A percentile compares a stretch with the other conserved stretches of the same genome.
phyloP scores from a whole-genome alignment of 805 yeast genomes.

The Candida bentonensis region DNA sequence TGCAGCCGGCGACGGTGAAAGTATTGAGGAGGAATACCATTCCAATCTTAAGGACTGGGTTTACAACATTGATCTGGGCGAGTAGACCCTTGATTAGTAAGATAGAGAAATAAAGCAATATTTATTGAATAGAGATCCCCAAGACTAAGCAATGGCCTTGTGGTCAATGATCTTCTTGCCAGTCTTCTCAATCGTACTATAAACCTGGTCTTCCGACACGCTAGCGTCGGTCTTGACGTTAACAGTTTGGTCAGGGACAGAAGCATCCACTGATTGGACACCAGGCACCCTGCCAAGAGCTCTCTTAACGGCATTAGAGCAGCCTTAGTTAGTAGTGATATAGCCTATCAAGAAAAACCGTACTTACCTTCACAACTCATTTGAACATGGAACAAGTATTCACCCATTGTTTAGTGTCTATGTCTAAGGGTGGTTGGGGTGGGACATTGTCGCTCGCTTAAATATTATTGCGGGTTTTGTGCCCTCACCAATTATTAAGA shows the following conservation, averaged over 20 bases:
- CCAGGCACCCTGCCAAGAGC: slow-evolving; percentile 62
- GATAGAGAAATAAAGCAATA: not conserved
- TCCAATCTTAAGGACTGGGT: slow-evolving; percentile 56
- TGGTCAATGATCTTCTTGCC: slow-evolving; percentile 76
- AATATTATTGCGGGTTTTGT: not conserved
- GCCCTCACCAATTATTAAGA: not conserved
- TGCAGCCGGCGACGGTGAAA: slow-evolving; percentile 66
- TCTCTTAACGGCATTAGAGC: slow-evolving; percentile 75
- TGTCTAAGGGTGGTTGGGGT: not conserved
- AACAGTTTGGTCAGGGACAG: slow-evolving; percentile 71
- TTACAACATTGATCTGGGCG: slow-evolving; percentile 34
- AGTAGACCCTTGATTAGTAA: not conserved
- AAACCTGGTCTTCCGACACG: slow-evolving; percentile 63
- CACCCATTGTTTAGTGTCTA: slow-evolving; percentile 4
- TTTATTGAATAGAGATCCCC: not conserved
- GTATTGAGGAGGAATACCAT: slow-evolving; percentile 42
- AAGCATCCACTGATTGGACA: slow-evolving; percentile 56
- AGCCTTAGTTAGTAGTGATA: slow-evolving; percentile 29
- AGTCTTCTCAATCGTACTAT: slow-evolving; percentile 70
- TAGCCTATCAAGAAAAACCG: not conserved
- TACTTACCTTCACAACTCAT: slow-evolving; percentile 14
- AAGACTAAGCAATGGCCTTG: slow-evolving; percentile 29
- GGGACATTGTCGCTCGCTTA: not conserved
- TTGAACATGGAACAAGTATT: slow-evolving; percentile 16
- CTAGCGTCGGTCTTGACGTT: slow-evolving; percentile 47